Base-by-base conservation (phyloP, 2,329 filamentous ascomycete genomes). In the Xylaria sp. region DNA sequence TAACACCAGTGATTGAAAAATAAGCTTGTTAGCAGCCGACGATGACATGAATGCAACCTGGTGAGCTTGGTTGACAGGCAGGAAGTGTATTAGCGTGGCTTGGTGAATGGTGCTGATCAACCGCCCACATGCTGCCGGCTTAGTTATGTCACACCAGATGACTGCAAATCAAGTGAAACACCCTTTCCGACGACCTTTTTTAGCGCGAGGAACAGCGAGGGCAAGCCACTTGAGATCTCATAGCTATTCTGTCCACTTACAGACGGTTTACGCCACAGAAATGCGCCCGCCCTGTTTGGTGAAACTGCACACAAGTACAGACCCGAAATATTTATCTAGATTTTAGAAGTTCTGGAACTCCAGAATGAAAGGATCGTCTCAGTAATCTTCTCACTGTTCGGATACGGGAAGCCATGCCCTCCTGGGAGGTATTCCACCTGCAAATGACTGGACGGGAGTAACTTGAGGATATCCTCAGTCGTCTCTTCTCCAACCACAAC, bases 361-460 rank as follows among this genome's bases (percentile, higher is more conserved):
- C 73, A 74, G 54, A 66, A 69, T n/a, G 67, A 68, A 26, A 74
- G 64, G 51, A 74, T 70, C 0, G 53, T 71, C 40, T 68, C 42
- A 3, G 68, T 71, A 42, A 74, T 74, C 57, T 64, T 68, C 60
- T 73, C 66, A 31, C 71, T 74, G 66, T 72, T 74, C 10, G 72
- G 70, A 66, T 75, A 75, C 33, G 72, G 73, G 48, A 73, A 74
- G 36, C 70, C 72, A 65, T 74, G 71, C 3, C 71, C 72, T 53
- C 71, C 72, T 20, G 72, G 73, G 31, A 75, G n/a, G 61, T 74
- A 74, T 61, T 74, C 70, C 10, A 72, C 67, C 61, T 71, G 64
- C 53, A 74, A 59, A 65, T 73, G 69, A 31, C n/a, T 28, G 7
- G 69, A 3, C 9, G 74, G 73, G n/a, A 75, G 61, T 48, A 75